Base-by-base conservation (phyloP, 306 rosid genomes). In the Dalbergia cultrata region DNA sequence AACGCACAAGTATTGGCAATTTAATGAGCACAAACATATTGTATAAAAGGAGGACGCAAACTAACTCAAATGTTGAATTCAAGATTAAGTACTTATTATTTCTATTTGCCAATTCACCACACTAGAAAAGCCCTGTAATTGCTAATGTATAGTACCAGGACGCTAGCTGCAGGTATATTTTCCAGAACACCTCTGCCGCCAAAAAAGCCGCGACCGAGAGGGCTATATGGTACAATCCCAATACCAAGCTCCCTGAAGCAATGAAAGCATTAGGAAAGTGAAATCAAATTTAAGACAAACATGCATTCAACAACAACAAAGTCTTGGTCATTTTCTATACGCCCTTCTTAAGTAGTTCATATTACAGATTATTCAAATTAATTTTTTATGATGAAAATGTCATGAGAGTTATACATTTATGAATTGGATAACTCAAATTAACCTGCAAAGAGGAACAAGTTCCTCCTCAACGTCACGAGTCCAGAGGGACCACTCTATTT, bases 401-500 rank as follows among this genome's bases (percentile, higher is more conserved):
- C n/a, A n/a, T n/a, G n/a, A n/a, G n/a, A n/a, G n/a, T n/a, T n/a
- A n/a, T n/a, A n/a, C n/a, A n/a, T n/a, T n/a, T n/a, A n/a, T n/a
- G n/a, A 72, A 14, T 63, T 1, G 31, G 3, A n/a, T n/a, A n/a
- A n/a, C n/a, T n/a, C n/a, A n/a, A n/a, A n/a, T n/a, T n/a, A n/a
- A n/a, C n/a, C n/a, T n/a, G n/a, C n/a, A n/a, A n/a, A n/a, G n/a
- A n/a, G n/a, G n/a, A n/a, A n/a, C n/a, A n/a, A n/a, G n/a, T n/a
- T n/a, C n/a, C n/a, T n/a, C n/a, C n/a, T n/a, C n/a, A n/a, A n/a
- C n/a, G n/a, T n/a, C n/a, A n/a, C n/a, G n/a, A n/a, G n/a, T 87
- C 5, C 92, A 93, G 82, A 4, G n/a, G n/a, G 98, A 93, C 93
- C 93, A 93, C 77, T 93, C 97, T 74, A 89, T 88, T 73, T 91